Evolutionary conservation across 2,329 filamentous ascomycete genomes (phyloP), one percentile per base, ranked within the genome.

Genomic region (Geoglossum cookeanum): DNA sequence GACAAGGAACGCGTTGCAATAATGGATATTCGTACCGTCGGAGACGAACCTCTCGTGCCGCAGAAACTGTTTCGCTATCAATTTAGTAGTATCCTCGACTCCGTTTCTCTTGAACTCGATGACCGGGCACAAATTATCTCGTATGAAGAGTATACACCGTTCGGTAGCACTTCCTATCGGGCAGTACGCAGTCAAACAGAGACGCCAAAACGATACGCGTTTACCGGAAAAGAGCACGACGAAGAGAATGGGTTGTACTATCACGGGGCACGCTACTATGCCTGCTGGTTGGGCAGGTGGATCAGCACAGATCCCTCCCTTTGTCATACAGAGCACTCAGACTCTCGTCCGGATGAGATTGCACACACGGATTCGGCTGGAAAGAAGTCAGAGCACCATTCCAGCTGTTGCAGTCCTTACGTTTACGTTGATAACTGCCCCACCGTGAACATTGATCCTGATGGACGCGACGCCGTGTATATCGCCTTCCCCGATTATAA

Each of bases 191-290:
- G 5, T 5, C 39, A 59, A 8, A 58, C 54, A 3, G 60, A 62
- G n/a, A 49, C 47, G 4, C 47, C 47, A 3, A 49, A 49, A 11
- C 47, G 47, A 9, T 49, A 49, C 22, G 44, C 57, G 2, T 60
- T 4, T 54, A 33, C 44, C 1, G 57, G 35, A 3, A 55, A 60
- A n/a, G 57, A 61, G 32, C 49, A 42, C n/a, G 60, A 61, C 45
- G 33, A 58, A 13, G 60, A 61, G 37, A 61, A 3, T 11, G 60
- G 60, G 2, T 52, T 61, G 2, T 59, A 48, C 9, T 58, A 55
- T 45, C 39, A 53, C 48, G 59, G 56, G 1, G 57, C 49, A 3
- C 11, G 60, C 17, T 61, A 61, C 32, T 59, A 59, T 55, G 55
- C 55, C 1, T 52, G 59, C 3, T 60, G 57, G 57, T 7, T 60